A percentile compares a stretch with the other conserved stretches of the same genome.
Evolutionary conservation across 495 filamentous ascomycete genomes (phyloP).

Genomic region (Neurospora hispaniola): DNA sequence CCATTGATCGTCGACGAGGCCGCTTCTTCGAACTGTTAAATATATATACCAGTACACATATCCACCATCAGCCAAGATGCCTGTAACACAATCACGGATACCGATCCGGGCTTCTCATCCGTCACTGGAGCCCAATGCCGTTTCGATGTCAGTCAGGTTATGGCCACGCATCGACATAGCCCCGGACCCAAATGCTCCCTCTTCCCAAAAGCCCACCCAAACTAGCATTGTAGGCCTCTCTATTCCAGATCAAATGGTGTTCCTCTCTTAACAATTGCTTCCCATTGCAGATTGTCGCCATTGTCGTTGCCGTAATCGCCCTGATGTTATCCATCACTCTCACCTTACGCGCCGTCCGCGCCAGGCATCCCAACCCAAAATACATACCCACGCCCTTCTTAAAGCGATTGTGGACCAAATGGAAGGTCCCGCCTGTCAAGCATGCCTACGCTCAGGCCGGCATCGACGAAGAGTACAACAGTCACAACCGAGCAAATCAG

Average conservation of each 20-base stretch:
- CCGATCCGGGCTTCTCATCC: constrained; percentile 5
- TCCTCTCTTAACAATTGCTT: neutral
- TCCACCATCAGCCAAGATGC: constrained; percentile 5
- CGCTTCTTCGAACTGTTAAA: neutral
- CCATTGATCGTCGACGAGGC: constrained; percentile 4
- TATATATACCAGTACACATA: neutral
- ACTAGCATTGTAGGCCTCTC: constrained; percentile 5
- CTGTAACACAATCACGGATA: constrained; percentile 8
- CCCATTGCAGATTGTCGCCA: constrained; percentile 10
- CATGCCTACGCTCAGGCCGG: constrained; percentile 15
- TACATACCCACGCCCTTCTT: constrained; percentile 47
- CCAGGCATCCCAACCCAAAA: constrained; percentile 36
- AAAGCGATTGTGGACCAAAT: constrained; percentile 51
- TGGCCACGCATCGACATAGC: neutral
- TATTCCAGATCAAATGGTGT: neutral
- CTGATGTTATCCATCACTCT: constrained; percentile 10
- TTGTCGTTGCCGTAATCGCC: constrained; percentile 13
- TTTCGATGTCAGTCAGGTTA: neutral
- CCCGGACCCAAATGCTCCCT: neutral
- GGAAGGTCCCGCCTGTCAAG: constrained; percentile 29
- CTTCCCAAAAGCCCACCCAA: constrained; percentile 2
- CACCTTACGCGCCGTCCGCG: constrained; percentile 10
- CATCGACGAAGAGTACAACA: constrained; percentile 15
- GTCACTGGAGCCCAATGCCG: neutral
- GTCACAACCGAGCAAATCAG: constrained; percentile 16